Conservation (phyloP, 257 asterid genomes). For the Solanum paucissectum region DNA sequence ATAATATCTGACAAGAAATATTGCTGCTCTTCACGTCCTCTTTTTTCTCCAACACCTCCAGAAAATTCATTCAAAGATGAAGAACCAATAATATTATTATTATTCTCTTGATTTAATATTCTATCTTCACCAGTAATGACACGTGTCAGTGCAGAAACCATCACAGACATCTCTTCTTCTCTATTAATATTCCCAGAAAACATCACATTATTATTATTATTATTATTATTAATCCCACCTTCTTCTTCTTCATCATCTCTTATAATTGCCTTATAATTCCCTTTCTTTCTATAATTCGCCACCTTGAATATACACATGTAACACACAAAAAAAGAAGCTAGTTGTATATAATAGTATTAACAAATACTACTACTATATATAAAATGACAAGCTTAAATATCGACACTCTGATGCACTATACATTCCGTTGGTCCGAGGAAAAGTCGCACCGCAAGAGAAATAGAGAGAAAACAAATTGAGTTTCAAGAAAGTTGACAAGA, state of each 20-base stretch:
- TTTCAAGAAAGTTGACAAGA: slow-evolving; percentile 3
- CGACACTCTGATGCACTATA: background rate
- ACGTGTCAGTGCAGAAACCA: slow-evolving; percentile 59
- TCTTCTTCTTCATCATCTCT: background rate
- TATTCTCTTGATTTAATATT: background rate
- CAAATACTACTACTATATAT: background rate
- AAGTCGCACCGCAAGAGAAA: background rate
- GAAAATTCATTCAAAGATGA: slow-evolving; percentile 9
- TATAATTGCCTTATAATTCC: background rate
- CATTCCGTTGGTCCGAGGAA: background rate
- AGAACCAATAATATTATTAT: background rate
- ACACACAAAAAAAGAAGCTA: background rate
- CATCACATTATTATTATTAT: background rate
- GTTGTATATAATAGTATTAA: background rate
- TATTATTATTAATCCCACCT: background rate
- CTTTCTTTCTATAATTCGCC: slow-evolving; percentile 16
- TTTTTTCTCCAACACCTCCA: slow-evolving; percentile 29
- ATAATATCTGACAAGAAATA: background rate
- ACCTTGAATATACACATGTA: slow-evolving; percentile 17
- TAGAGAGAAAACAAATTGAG: background rate
- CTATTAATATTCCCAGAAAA: slow-evolving; percentile 18
- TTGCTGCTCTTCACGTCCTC: slow-evolving; percentile 21
- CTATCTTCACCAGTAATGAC: slow-evolving; percentile 38
- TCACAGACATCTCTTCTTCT: slow-evolving; percentile 61
- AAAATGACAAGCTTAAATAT: background rate